phyloP scores from a whole-genome alignment of 805 yeast genomes.

The Saccharomycopsis selenospora region DNA sequence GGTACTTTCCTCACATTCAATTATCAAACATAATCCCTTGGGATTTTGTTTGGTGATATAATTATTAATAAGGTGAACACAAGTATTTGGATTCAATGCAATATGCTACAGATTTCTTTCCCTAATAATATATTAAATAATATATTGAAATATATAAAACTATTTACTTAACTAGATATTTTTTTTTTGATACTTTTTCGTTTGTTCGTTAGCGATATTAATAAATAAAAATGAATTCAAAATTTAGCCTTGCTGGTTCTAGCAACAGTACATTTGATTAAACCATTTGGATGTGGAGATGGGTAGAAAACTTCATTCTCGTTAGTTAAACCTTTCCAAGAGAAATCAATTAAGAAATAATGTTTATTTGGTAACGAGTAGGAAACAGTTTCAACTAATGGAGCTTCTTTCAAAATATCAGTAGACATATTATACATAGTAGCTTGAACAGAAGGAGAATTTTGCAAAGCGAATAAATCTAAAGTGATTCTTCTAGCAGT shows the following conservation, averaged over 20 bases:
- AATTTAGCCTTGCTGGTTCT: slow-evolving; percentile 55
- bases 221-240: no score
- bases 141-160: no score
- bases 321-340: slow-evolving; percentile 64
- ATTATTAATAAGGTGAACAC: no score
- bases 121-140: no score
- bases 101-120: no score
- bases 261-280: slow-evolving; percentile 80
- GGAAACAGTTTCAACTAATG: slow-evolving; percentile 54
- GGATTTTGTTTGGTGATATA: no score
- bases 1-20: no score
- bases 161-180: no score
- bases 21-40: no score
- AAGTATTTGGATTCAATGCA: no score
- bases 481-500: slow-evolving; percentile 63
- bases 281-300: slow-evolving; percentile 86
- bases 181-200: neutral
- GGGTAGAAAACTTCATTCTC: slow-evolving; percentile 86
- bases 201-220: neutral
- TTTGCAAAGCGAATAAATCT: slow-evolving; percentile 72
- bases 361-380: slow-evolving; percentile 89
- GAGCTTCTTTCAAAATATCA: slow-evolving; percentile 53
- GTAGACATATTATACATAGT: slow-evolving; percentile 92
- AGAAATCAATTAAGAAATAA: slow-evolving; percentile 70
- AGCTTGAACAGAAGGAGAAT: slow-evolving; percentile 93